Base-by-base conservation (phyloP, 805 yeast genomes). In the Jamesozyma jinghongensis region DNA sequence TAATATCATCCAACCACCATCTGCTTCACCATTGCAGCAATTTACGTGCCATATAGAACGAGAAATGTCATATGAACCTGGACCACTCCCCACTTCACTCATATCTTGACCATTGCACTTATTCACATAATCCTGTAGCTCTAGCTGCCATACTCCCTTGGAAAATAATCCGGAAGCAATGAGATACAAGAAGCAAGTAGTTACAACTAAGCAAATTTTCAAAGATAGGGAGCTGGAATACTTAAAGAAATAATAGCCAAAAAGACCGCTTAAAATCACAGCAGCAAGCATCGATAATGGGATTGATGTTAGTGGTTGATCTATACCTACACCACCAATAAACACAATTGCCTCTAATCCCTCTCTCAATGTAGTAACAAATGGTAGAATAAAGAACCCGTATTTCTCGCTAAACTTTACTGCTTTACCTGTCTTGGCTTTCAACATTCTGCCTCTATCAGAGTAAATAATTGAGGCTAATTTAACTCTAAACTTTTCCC, bases 331-430 rank as follows among this genome's bases (percentile, higher is more conserved):
- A 20, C 96, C 97, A 3, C 95, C 96, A 33, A 87, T 71, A 52
- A 87, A 87, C 2, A 87, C 92, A 29, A 87, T 87, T 0, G 95
- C 95, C 61, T 87, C 96, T 40, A 87, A 66, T 1, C 95, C 95
- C 61, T 87, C 96, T 56, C 96, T 74, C 37, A 87, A 65, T 3
- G 94, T 80, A 2, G 97, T 87, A 36, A 87, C 72, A 53, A 87
- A 79, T 1, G 97, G 96, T 32, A 86, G 63, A 28, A 86, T 67
- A 45, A 81, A 84, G 59, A 83, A 65, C 3, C 90, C 79, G 56
- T 85, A 81, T 53, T 72, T 74, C 45, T 77, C 76, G 34, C 73
- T 56, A 45, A 71, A 72, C 17, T 55, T 50, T 18, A 59, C 62
- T 25, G 67, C 40, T 30, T 52, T 49, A 20, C 61, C 44, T 40